These are phyloP conservation scores for Neurospora sp. DNA, from an alignment of 495 filamentous ascomycete species.

Conservation along the genomic window DNA sequence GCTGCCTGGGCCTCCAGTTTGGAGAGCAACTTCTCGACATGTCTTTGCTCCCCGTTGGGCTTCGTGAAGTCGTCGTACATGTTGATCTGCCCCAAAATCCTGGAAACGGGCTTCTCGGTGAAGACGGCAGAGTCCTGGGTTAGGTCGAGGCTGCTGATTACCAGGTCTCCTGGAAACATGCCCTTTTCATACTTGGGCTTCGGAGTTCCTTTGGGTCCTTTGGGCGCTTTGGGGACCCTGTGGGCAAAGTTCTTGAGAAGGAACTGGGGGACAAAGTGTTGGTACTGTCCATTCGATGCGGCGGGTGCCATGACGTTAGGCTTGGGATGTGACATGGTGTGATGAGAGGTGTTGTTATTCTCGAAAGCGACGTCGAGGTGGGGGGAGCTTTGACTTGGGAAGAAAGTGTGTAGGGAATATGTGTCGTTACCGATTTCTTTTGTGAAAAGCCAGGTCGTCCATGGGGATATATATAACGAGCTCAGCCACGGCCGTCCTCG, in stretches of 20 bases:
- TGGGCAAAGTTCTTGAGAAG: conserved; percentile 36
- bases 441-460: background rate
- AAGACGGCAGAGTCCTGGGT: conserved; percentile 12
- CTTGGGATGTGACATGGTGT: background rate
- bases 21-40: conserved; percentile 29
- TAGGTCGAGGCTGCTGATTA: conserved; percentile 17
- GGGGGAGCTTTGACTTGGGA: background rate
- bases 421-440: background rate
- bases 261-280: conserved; percentile 41
- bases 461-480: background rate
- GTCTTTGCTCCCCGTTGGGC: conserved; percentile 15
- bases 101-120: conserved; percentile 22
- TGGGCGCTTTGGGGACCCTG: background rate
- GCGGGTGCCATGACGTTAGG: background rate
- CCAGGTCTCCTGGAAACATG: conserved; percentile 13
- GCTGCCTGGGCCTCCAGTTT: conserved; percentile 23
- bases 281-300: conserved; percentile 22
- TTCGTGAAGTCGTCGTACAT: conserved; percentile 33
- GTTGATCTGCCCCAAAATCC: conserved; percentile 30
- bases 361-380: background rate
- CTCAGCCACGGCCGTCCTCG: background rate
- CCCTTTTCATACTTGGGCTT: conserved; percentile 14
- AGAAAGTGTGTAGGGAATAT: background rate
- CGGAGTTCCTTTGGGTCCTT: background rate
- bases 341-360: background rate